phyloP scores from a whole-genome alignment of 2,329 filamentous ascomycete species.

The Exserohilum rostratum region DNA sequence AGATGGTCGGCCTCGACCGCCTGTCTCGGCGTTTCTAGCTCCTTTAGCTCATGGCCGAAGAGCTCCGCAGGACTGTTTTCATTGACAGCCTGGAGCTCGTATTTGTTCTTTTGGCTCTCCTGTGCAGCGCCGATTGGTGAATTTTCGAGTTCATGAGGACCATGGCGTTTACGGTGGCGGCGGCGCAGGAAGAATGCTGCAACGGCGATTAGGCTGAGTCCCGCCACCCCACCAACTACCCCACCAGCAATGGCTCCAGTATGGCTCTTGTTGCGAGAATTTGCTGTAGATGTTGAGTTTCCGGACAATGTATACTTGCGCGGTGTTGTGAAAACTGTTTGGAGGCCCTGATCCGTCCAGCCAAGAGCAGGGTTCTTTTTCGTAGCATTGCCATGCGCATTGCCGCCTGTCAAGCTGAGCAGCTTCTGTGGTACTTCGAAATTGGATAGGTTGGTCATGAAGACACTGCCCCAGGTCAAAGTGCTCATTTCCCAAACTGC shows the following conservation, averaged over 20 bases:
- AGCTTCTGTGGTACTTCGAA: background rate
- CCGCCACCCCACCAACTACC: background rate
- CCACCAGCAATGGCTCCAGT: background rate
- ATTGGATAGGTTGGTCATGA: background rate
- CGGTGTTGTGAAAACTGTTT: background rate
- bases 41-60: background rate
- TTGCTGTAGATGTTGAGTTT: background rate
- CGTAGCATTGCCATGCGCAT: background rate
- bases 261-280: background rate
- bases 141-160: background rate
- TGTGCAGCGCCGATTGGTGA: background rate
- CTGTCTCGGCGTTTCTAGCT: background rate
- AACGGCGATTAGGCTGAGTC: background rate
- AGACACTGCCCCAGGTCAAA: background rate
- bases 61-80: constrained; percentile 1
- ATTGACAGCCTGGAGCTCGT: background rate
- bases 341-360: background rate
- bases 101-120: background rate
- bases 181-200: background rate
- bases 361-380: background rate
- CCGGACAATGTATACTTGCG: background rate
- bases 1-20: background rate
- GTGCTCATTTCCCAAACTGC: background rate
- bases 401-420: background rate
- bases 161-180: background rate